These are phyloP conservation scores for Capsicum pubescens DNA, from an alignment of 257 asterid species.

Conservation along the genomic window DNA sequence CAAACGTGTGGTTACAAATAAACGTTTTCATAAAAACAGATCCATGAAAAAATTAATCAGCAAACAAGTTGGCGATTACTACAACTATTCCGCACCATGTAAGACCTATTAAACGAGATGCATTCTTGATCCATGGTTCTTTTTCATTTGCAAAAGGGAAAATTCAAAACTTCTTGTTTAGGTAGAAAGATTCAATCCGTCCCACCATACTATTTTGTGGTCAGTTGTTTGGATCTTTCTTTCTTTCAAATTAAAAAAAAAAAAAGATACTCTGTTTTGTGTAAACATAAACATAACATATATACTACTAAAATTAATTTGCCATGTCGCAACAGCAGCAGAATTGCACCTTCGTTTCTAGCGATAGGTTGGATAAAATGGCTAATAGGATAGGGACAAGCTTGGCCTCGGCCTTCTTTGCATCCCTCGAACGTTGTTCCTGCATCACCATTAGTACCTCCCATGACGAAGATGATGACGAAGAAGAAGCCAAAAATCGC, in stretches of 20 bases:
- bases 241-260: neutral
- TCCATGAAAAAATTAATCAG: neutral
- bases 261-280: neutral
- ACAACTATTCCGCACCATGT: neutral
- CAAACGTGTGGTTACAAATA: neutral
- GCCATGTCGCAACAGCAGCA: neutral
- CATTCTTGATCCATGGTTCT: neutral
- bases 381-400: conserved; percentile 47
- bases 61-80: neutral
- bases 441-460: conserved; percentile 49
- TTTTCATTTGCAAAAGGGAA: neutral
- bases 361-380: conserved; percentile 42
- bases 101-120: neutral
- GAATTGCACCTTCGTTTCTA: neutral
- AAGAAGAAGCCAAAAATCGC: conserved; percentile 45
- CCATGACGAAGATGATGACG: conserved; percentile 36
- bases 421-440: conserved; percentile 52
- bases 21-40: neutral
- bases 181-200: neutral
- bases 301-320: neutral
- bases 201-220: neutral
- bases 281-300: neutral
- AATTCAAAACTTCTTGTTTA: neutral
- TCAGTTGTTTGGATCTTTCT: neutral
- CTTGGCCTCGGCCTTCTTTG: conserved; percentile 52